Conservation (phyloP, 257 asterid genomes). For the Lithospermum erythrorhizon region DNA sequence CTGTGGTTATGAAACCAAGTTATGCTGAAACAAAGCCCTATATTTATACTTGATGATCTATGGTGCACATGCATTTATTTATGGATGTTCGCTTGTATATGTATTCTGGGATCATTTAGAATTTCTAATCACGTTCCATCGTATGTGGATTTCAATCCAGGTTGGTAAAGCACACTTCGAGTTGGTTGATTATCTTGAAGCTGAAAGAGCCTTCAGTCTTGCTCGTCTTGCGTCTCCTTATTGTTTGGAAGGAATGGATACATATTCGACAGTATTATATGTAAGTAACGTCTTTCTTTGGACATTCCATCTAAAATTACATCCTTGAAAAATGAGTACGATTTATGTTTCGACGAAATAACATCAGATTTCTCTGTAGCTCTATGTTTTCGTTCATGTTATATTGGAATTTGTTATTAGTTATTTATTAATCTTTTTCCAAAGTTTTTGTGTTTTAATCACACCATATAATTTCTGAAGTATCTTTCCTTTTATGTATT, state of each 20-base stretch:
- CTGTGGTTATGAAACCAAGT: background rate
- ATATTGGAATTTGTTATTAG: background rate
- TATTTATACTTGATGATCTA: conserved; percentile 3
- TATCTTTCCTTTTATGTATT: background rate
- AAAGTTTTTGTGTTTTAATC: background rate
- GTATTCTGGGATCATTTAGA: background rate
- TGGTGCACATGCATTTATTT: conserved; percentile 3
- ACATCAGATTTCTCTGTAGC: background rate
- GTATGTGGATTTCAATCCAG: conserved; percentile 31
- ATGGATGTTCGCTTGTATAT: background rate
- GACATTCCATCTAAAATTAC: conserved; percentile 10
- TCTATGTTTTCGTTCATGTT: background rate
- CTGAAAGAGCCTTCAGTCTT: conserved; percentile 78
- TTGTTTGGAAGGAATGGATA: conserved; percentile 90
- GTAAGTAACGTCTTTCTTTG: conserved; percentile 40
- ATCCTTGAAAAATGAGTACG: conserved; percentile 2
- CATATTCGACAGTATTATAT: conserved; percentile 83
- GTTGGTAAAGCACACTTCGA: conserved; percentile 85
- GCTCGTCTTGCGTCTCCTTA: conserved; percentile 79
- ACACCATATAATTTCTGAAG: background rate
- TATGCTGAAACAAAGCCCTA: background rate
- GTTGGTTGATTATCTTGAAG: conserved; percentile 92
- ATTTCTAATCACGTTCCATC: background rate
- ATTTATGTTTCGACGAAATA: conserved; percentile 7
- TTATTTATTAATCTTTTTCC: background rate